Evolutionary conservation across 2,329 filamentous ascomycete species (phyloP).

Genomic region (Pestalotiopsis sp.): DNA sequence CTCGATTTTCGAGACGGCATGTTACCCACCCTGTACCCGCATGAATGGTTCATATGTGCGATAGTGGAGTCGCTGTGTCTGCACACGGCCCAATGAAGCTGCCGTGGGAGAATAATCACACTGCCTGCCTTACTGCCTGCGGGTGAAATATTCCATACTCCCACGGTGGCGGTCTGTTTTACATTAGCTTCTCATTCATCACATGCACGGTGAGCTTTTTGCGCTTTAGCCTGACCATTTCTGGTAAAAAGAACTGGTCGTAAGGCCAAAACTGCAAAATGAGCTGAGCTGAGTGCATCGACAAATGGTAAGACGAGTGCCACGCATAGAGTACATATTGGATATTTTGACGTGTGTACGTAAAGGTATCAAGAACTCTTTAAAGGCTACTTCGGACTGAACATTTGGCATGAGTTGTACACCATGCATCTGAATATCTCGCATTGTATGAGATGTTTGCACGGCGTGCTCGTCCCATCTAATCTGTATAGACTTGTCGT

Average conservation of each 20-base stretch:
- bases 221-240: not conserved
- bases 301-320: too few species aligned
- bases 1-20: not conserved
- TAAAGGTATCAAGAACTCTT: too few species aligned
- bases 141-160: not conserved
- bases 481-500: too few species aligned
- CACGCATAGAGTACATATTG: too few species aligned
- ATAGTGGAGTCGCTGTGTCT: not conserved
- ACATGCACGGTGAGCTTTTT: not conserved
- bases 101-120: not conserved
- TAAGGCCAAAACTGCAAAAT: not conserved
- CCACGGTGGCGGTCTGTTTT: not conserved
- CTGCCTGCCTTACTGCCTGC: not conserved
- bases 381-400: too few species aligned
- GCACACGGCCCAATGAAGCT: not conserved
- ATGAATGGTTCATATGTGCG: constrained; percentile 1
- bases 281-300: not conserved
- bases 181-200: not conserved
- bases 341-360: too few species aligned
- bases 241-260: not conserved
- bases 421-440: too few species aligned
- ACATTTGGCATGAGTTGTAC: too few species aligned
- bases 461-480: too few species aligned
- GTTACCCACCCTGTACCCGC: constrained; percentile 6
- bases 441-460: too few species aligned